Percentiles rank a stretch among this genome's conserved stretches.
Evolutionary conservation across 1,284 basidiomycete species (phyloP).

Genomic region (Acaromyces ingoldii): DNA sequence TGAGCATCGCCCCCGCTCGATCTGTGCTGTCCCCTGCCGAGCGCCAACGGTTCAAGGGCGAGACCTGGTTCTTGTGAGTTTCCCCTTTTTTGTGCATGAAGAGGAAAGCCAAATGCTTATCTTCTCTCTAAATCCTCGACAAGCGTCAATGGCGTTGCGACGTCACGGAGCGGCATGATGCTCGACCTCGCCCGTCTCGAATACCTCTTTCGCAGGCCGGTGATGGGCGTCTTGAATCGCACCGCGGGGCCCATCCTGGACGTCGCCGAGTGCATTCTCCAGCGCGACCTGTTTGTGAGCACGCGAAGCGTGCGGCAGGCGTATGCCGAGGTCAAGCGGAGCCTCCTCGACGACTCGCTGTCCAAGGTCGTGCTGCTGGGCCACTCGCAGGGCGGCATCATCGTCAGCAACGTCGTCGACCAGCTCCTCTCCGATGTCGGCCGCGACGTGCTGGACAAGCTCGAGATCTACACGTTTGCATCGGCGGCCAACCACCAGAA

Average conservation of each 20-base stretch:
- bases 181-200: background rate
- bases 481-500: slow-evolving; percentile 1
- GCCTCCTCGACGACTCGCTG: slow-evolving; percentile 2
- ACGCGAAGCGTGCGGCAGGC: background rate
- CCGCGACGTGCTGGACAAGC: background rate
- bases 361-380: slow-evolving; percentile 8
- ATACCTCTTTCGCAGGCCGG: slow-evolving; percentile 6
- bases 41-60: background rate
- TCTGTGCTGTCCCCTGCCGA: background rate
- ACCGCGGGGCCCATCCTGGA: slow-evolving; percentile 6
- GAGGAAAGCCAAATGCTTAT: background rate
- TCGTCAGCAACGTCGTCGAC: slow-evolving; percentile 3
- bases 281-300: slow-evolving; percentile 6
- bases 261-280: slow-evolving; percentile 9
- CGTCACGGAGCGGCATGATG: background rate
- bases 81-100: background rate
- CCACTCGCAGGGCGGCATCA: slow-evolving; percentile 13
- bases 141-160: slow-evolving; percentile 3
- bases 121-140: background rate
- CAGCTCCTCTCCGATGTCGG: slow-evolving; percentile 3
- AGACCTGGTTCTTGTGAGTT: background rate
- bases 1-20: background rate
- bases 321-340: background rate
- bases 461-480: slow-evolving; percentile 14
- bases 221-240: slow-evolving; percentile 6